These are phyloP conservation scores for Hymenoscyphus albidus DNA, from an alignment of 2,329 filamentous ascomycete genomes.

Conservation along the genomic window DNA sequence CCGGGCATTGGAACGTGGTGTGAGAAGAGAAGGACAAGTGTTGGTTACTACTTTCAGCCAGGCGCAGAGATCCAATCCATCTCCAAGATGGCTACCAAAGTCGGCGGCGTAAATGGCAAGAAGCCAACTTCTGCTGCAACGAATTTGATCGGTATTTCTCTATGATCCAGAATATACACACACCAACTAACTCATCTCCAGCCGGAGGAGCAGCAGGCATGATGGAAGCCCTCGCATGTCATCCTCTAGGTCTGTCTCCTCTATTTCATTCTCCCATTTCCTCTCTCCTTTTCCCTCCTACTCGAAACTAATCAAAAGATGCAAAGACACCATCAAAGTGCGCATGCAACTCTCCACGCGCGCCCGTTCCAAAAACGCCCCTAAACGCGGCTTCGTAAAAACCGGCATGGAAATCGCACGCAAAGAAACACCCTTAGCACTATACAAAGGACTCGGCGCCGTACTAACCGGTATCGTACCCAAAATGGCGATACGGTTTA, in stretches of 20 bases:
- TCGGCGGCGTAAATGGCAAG: conserved; percentile 55
- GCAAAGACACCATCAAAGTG: conserved; percentile 89
- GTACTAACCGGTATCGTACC: conserved; percentile 95
- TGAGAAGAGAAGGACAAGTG: conserved; percentile 3
- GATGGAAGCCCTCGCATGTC: conserved; percentile 97
- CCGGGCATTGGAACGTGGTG: not conserved
- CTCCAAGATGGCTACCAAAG: conserved; percentile 55
- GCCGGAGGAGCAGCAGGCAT: conserved; percentile 96
- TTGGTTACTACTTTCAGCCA: not conserved
- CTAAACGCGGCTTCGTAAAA: conserved; percentile 79
- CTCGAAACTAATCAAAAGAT: not conserved
- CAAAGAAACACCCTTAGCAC: conserved; percentile 83
- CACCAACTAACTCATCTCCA: conserved; percentile 36
- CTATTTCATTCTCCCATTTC: conserved; percentile 40
- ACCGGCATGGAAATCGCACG: conserved; percentile 85
- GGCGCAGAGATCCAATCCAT: conserved; percentile 4
- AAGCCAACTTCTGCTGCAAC: conserved; percentile 80
- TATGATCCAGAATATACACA: not conserved
- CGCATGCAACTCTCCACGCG: conserved; percentile 96
- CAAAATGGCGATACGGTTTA: conserved; percentile 99
- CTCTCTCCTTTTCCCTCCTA: conserved; percentile 5
- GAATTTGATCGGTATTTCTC: conserved; percentile 73
- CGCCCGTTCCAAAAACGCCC: conserved; percentile 73
- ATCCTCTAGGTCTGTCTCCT: conserved; percentile 70
- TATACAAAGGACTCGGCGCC: conserved; percentile 98